These are phyloP conservation scores for Beauveria asiatica DNA, from an alignment of 2,329 filamentous ascomycete species.

Conservation along the genomic window DNA sequence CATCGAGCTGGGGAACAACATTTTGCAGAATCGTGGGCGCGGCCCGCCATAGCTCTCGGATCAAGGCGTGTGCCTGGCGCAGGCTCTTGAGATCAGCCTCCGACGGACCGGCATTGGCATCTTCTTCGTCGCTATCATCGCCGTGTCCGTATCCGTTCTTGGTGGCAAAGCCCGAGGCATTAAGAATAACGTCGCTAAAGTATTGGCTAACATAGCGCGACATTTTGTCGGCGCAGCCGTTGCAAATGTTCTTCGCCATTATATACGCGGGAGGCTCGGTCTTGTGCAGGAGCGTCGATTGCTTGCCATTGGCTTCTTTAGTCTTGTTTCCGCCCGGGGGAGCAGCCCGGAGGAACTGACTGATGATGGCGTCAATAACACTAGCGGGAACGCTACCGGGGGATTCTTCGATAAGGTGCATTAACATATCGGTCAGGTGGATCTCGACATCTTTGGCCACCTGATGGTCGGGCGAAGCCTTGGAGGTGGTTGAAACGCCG, in stretches of 20 bases:
- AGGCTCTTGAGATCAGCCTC: slow-evolving; percentile 83
- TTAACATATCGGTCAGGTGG: slow-evolving; percentile 79
- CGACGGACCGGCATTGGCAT: slow-evolving; percentile 52
- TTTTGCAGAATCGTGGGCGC: slow-evolving; percentile 83
- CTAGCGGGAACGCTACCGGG: slow-evolving; percentile 61
- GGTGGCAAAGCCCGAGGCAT: slow-evolving; percentile 58
- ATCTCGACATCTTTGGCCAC: slow-evolving; percentile 90
- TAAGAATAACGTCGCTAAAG: slow-evolving; percentile 92
- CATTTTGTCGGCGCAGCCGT: slow-evolving; percentile 86
- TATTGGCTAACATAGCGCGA: slow-evolving; percentile 89
- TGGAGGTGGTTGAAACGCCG: slow-evolving; percentile 71
- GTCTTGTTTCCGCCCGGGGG: slow-evolving; percentile 55
- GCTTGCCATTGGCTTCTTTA: slow-evolving; percentile 62
- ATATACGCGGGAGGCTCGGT: slow-evolving; percentile 88
- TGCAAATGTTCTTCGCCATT: slow-evolving; percentile 93
- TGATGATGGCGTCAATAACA: slow-evolving; percentile 87
- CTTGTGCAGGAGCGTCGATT: slow-evolving; percentile 76
- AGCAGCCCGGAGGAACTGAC: slow-evolving; percentile 86
- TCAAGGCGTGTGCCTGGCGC: slow-evolving; percentile 77
- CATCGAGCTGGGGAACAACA: slow-evolving; percentile 87
- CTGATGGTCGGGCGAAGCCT: slow-evolving; percentile 67
- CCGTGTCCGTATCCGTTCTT: slow-evolving; percentile 51
- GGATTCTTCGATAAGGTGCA: slow-evolving; percentile 80
- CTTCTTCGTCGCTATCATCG: slow-evolving; percentile 58
- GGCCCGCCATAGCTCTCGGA: slow-evolving; percentile 90